A percentile compares a stretch with the other conserved stretches of the same genome.
Evolutionary conservation across 1,284 basidiomycete genomes (phyloP).

Genomic region (Moniliella sp.): DNA sequence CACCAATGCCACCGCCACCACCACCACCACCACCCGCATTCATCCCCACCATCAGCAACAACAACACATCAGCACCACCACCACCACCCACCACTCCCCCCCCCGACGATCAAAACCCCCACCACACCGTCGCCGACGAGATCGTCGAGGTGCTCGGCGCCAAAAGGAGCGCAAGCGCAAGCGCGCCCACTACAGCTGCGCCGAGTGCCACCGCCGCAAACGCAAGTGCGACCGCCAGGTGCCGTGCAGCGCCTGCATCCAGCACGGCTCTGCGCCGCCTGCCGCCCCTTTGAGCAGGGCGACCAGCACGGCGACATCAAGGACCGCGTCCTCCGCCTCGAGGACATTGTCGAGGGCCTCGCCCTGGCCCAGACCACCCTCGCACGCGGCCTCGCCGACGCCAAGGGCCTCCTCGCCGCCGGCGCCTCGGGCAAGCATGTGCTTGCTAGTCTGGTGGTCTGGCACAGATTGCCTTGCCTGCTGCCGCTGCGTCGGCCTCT

Average conservation of each 20-base stretch:
- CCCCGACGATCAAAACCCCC: no score
- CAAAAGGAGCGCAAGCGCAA: constrained; percentile 19
- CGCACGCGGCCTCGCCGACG: constrained; percentile 15
- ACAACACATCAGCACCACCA: no score
- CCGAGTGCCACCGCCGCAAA: constrained; percentile 18
- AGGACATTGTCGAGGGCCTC: constrained; percentile 26
- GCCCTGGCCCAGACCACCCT: constrained; percentile 19
- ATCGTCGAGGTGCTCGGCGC: constrained; percentile 18
- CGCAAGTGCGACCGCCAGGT: constrained; percentile 17
- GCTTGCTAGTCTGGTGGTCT: not conserved
- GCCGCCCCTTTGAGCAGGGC: constrained; percentile 21
- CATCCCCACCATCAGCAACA: no score
- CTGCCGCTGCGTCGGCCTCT: no score
- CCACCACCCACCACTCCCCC: no score
- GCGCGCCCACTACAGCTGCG: constrained; percentile 26
- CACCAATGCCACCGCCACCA: no score
- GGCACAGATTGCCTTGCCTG: no score
- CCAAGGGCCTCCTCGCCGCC: not conserved
- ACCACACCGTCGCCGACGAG: constrained; percentile 13
- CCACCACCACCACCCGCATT: no score
- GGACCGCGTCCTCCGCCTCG: constrained; percentile 20
- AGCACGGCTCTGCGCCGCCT: constrained; percentile 19
- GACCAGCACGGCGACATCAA: constrained; percentile 24
- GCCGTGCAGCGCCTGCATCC: constrained; percentile 21
- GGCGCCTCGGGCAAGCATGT: constrained; percentile 1